A percentile compares a stretch with the other conserved stretches of the same genome.
phyloP scores from a whole-genome alignment of 2,329 filamentous ascomycete genomes.

The Monilinia polystroma region DNA sequence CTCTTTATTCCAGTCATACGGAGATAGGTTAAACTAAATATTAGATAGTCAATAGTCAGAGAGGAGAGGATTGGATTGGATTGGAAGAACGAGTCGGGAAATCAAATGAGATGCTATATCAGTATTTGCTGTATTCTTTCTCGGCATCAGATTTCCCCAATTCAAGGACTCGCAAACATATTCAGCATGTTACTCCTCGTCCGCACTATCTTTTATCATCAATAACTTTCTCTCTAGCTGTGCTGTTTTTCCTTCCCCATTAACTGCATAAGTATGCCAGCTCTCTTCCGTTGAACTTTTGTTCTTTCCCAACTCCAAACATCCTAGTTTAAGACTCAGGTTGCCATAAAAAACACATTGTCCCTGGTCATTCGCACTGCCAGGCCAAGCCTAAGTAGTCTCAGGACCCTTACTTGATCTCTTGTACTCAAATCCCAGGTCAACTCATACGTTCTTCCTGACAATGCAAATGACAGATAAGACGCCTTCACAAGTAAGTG shows the following conservation, averaged over 20 bases:
- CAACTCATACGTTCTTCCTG: neutral
- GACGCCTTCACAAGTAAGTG: neutral
- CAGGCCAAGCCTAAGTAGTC: neutral
- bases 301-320: no score
- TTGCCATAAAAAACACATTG: neutral
- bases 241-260: neutral
- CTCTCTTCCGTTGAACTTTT: neutral
- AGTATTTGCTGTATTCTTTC: neutral
- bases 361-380: neutral
- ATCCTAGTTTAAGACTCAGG: no score
- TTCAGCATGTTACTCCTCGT: neutral
- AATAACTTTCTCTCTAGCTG: neutral
- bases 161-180: neutral
- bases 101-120: neutral
- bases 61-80: no score
- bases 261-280: neutral
- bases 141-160: neutral
- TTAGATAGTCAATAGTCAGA: neutral
- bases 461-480: neutral
- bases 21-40: neutral
- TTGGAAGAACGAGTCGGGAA: neutral
- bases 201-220: neutral
- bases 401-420: neutral
- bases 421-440: neutral
- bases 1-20: constrained; percentile 1